Evolutionary conservation across 129 eudicot genomes (phyloP).

Genomic region (Rutidosis leptorrhynchoides): DNA sequence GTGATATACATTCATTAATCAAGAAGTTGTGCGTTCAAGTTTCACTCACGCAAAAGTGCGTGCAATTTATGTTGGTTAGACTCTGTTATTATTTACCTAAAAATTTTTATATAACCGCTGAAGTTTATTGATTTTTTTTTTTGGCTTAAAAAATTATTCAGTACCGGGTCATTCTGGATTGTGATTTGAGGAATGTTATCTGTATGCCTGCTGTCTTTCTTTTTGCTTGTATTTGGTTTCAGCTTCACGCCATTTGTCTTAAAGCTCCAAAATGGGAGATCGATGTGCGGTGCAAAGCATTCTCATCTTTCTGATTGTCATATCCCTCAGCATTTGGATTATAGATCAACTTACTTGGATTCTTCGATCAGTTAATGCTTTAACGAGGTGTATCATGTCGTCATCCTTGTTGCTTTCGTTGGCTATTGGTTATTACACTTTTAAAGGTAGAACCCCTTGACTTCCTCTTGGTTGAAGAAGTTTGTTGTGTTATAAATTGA

Average conservation of each 20-base stretch:
- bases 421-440: neutral
- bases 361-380: neutral
- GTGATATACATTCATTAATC: no score
- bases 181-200: neutral
- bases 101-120: neutral
- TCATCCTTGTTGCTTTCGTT: neutral
- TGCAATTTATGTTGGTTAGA: no score
- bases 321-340: neutral
- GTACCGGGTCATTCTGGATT: neutral
- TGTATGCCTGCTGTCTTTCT: neutral
- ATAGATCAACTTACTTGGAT: neutral
- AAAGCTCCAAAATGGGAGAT: slow-evolving; percentile 7
- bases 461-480: neutral
- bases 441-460: neutral
- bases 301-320: neutral
- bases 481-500: neutral
- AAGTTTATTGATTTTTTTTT: neutral
- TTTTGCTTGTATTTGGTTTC: neutral
- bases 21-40: no score
- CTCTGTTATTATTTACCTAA: no score
- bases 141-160: neutral
- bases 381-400: neutral
- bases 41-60: neutral
- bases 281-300: no score
- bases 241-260: neutral